Evolutionary conservation across 2,329 filamentous ascomycete genomes (phyloP).

Genomic region (Calonectria fujianensis): DNA sequence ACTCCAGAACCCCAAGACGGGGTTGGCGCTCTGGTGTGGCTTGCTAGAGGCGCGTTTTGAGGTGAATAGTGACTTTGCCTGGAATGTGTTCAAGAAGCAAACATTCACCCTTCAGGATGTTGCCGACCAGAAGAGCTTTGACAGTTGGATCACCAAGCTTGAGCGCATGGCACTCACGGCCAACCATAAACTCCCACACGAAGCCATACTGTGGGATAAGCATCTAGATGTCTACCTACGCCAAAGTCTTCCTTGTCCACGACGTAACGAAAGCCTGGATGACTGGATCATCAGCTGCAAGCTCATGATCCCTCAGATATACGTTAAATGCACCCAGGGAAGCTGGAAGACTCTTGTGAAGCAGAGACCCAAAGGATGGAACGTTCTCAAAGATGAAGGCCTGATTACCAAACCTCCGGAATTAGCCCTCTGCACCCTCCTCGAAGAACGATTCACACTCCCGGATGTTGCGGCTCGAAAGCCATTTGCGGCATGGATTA

Average conservation of each 20-base stretch:
- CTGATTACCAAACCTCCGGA: neutral
- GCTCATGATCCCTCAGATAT: conserved; percentile 15
- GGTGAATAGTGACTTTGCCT: neutral
- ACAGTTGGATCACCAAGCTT: conserved; percentile 10
- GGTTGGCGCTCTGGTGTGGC: neutral
- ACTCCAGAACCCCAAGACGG: neutral
- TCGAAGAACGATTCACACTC: conserved; percentile 1
- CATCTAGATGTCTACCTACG: conserved; percentile 6
- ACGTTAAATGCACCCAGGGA: conserved; percentile 19
- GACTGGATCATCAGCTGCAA: conserved; percentile 24
- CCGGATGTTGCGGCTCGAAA: neutral
- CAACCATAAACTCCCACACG: conserved; percentile 25
- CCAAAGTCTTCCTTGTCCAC: conserved; percentile 12
- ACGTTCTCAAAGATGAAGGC: neutral
- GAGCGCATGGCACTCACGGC: conserved; percentile 19
- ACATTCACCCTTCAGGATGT: conserved; percentile 13
- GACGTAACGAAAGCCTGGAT: conserved; percentile 10
- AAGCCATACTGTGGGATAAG: conserved; percentile 17
- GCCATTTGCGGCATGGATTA: conserved; percentile 2
- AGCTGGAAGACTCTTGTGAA: conserved; percentile 12
- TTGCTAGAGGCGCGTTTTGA: conserved; percentile 12
- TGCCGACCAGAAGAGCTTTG: conserved; percentile 15
- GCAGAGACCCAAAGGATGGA: conserved; percentile 10
- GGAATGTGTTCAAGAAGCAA: conserved; percentile 14
- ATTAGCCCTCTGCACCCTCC: conserved; percentile 6